Percentiles rank a stretch among this genome's conserved stretches.
These are phyloP conservation scores for Candida palmyrensis DNA, from an alignment of 805 yeast species.

Conservation along the genomic window DNA sequence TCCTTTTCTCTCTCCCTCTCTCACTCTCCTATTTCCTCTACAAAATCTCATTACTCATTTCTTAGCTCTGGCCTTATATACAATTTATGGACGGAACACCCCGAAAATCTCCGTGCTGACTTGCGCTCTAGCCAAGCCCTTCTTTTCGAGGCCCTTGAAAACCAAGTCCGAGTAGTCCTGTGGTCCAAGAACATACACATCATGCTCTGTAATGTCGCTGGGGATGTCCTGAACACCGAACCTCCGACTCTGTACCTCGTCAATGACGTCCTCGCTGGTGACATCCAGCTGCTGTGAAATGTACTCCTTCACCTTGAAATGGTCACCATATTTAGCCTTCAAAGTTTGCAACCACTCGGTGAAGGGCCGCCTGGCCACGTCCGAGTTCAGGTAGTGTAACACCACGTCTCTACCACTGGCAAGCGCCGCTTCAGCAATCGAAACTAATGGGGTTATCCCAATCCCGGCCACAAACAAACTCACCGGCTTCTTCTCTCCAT, in stretches of 20 bases:
- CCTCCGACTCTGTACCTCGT: conserved; percentile 8
- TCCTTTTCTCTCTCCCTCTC: too few relatives aligned
- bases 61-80: too few relatives aligned
- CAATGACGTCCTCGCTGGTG: conserved; percentile 5
- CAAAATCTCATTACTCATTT: too few relatives aligned
- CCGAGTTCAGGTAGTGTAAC: conserved; percentile 29
- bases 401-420: conserved; percentile 24
- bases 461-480: conserved; percentile 56
- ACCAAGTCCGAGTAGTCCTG: conserved; percentile 25
- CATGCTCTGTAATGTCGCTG: conserved; percentile 9
- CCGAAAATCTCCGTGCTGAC: conserved; percentile 29
- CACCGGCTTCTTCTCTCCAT: conserved; percentile 21
- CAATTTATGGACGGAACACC: conserved; percentile 1
- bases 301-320: conserved; percentile 17
- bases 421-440: conserved; percentile 42
- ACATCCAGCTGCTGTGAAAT: conserved; percentile 10
- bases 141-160: conserved; percentile 13
- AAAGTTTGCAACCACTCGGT: conserved; percentile 13
- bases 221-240: conserved; percentile 13
- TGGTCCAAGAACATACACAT: conserved; percentile 33
- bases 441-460: conserved; percentile 61
- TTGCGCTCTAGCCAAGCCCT: conserved; percentile 10
- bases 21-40: too few relatives aligned
- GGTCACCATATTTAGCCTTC: conserved; percentile 9
- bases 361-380: conserved; percentile 18